These are phyloP conservation scores for Solanum tarijense DNA, from an alignment of 257 asterid species.

Conservation along the genomic window DNA sequence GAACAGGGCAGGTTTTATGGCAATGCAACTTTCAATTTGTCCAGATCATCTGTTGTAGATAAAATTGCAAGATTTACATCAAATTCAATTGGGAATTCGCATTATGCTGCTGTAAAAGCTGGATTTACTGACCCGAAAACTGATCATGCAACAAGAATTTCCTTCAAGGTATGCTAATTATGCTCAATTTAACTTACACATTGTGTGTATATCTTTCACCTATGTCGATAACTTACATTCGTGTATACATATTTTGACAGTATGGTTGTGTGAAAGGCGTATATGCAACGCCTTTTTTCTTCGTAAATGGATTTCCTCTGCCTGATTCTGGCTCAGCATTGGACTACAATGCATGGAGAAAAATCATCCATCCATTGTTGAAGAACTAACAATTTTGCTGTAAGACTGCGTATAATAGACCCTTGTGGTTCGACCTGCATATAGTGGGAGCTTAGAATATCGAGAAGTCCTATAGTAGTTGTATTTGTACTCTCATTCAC, in stretches of 20 bases:
- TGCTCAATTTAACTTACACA: background rate
- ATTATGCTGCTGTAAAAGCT: constrained; percentile 25
- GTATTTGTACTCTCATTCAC: background rate
- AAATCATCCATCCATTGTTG: constrained; percentile 41
- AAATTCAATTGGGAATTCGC: constrained; percentile 30
- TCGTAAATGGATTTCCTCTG: constrained; percentile 77
- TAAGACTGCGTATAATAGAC: no score
- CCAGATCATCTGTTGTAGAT: constrained; percentile 32
- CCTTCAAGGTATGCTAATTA: constrained; percentile 64
- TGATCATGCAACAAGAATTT: constrained; percentile 50
- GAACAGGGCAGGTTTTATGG: constrained; percentile 55
- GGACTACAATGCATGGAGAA: constrained; percentile 40
- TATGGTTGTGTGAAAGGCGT: constrained; percentile 79
- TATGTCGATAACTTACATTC: background rate
- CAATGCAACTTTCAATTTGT: constrained; percentile 36
- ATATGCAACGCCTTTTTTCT: constrained; percentile 78
- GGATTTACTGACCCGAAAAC: constrained; percentile 50
- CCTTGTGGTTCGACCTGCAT: background rate
- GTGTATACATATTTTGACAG: constrained; percentile 19
- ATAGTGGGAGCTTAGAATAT: background rate
- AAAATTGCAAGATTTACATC: constrained; percentile 25
- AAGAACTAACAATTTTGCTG: background rate
- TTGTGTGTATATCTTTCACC: background rate
- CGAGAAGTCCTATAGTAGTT: background rate
- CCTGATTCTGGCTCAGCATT: constrained; percentile 61